Evolutionary conservation across 139 green algal species (phyloP).

Genomic region (Microglena sp.): DNA sequence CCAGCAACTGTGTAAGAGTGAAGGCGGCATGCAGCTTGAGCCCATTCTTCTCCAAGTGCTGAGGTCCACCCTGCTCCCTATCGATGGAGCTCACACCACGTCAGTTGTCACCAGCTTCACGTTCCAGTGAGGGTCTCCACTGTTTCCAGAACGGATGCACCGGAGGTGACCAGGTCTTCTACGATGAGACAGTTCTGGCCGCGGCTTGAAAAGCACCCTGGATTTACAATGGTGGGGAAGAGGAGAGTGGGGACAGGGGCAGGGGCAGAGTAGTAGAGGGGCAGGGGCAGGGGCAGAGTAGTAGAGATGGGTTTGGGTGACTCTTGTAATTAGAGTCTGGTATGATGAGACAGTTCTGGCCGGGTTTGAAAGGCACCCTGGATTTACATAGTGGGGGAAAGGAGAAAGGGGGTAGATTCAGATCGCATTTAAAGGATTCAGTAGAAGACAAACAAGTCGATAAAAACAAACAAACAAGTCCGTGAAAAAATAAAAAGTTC

Average conservation of each 20-base stretch:
- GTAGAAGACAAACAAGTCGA: no score
- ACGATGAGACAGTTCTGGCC: constrained; percentile 92
- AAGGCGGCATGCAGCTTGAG: constrained; percentile 77
- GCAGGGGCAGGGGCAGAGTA: no score
- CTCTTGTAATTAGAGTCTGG: no score
- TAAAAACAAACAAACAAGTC: no score
- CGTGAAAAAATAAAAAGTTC: no score
- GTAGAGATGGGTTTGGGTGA: no score
- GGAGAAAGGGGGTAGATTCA: no score
- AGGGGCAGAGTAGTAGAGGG: no score
- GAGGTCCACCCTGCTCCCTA: constrained; percentile 87
- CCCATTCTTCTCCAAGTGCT: constrained; percentile 54
- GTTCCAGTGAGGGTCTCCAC: constrained; percentile 82
- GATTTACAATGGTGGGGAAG: neutral
- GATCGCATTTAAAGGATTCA: no score
- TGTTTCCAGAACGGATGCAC: constrained; percentile 93
- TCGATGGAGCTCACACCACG: constrained; percentile 98
- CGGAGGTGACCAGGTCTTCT: constrained; percentile 95
- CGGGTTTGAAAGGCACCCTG: no score
- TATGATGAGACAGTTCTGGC: no score
- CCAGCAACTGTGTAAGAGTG: constrained; percentile 58
- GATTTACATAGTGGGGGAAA: no score
- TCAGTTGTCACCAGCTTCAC: constrained; percentile 62
- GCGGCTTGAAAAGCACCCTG: neutral
- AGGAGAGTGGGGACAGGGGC: neutral